Evolutionary conservation across 306 rosid species (phyloP).

Genomic region (Oemleria cerasiformis): DNA sequence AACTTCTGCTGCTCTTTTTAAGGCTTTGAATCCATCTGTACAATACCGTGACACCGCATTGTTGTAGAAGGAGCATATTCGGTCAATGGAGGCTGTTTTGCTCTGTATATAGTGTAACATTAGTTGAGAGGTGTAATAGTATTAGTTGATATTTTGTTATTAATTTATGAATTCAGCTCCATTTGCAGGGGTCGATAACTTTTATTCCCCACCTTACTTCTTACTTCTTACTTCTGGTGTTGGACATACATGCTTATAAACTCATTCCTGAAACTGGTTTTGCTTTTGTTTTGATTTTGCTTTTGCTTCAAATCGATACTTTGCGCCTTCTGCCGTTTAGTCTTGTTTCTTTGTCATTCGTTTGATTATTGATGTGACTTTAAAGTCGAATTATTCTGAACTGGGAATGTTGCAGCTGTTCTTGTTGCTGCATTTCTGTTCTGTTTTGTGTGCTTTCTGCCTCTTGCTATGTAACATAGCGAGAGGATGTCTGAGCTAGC

Average conservation of each 20-base stretch:
- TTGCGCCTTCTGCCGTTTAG: not conserved
- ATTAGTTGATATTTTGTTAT: slow-evolving; percentile 54
- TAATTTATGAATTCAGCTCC: slow-evolving; percentile 48
- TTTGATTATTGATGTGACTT: not conserved
- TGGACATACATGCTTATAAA: slow-evolving; percentile 22
- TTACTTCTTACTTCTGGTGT: slow-evolving; percentile 25
- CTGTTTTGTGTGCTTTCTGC: not conserved
- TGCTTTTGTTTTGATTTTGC: not conserved
- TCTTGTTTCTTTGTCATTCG: not conserved
- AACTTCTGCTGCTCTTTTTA: slow-evolving; percentile 26
- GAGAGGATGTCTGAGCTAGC: too few relatives aligned
- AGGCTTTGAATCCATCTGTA: slow-evolving; percentile 45
- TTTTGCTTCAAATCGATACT: not conserved
- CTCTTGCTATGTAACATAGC: not conserved
- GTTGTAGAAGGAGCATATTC: slow-evolving; percentile 32
- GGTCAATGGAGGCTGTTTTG: slow-evolving; percentile 46
- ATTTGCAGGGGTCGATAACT: slow-evolving; percentile 41
- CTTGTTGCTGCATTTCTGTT: not conserved
- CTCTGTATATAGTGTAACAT: slow-evolving; percentile 74
- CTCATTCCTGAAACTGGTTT: slow-evolving; percentile 23
- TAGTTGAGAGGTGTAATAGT: slow-evolving; percentile 67
- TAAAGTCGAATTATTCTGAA: not conserved
- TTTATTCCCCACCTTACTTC: slow-evolving; percentile 3
- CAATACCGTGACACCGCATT: slow-evolving; percentile 42
- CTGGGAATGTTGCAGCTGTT: not conserved